Evolutionary conservation across 805 yeast species (phyloP), one percentile per base, ranked within the genome.

Genomic region (Saccharomycopsis lassenensis): DNA sequence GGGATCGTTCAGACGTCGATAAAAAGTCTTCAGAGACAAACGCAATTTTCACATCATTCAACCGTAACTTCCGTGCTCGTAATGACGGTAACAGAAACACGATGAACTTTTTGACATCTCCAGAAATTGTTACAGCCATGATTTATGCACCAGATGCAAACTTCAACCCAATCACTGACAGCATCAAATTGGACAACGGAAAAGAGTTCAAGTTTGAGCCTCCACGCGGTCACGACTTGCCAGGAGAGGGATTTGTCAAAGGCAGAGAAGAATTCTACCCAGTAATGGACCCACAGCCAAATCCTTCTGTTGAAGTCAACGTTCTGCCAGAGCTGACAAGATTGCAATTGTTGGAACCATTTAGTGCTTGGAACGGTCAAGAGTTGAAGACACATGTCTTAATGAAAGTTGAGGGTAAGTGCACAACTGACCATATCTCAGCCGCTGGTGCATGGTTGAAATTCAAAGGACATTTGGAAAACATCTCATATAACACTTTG

Each of bases 361-460:
- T 91, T 57, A 59, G 68, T 31, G 69, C 89, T 16, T 89, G 95
- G 93, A 63, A 77, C 43, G 94, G 94, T 37, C 57, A 83, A 54
- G 98, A 89, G 57, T 60, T 89, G 46, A 66, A 72, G 45, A 73
- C 86, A 23, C 73, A 73, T 32, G 82, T 89, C 2, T 62, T 87
- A 43, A 61, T 89, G 54, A 89, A 89, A 62, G 97, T 91, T 31
- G 89, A 85, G 62, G 98, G 98, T 46, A 89, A 89, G 61, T 91
- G 97, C 69, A 89, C 98, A 28, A 89, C 98, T 25, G 98, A 89
- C 58, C 98, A 89, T 57, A 91, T 89, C 49, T 86, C 96, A 18
- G 97, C 97, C 35, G 98, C 98, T 31, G 98, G 98, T 54, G 93
- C 79, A 11, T 89, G 98, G 98, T 72, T 89, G 62, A 91, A 91